Conservation (phyloP, 129 eudicot genomes). For the Centella asiatica region DNA sequence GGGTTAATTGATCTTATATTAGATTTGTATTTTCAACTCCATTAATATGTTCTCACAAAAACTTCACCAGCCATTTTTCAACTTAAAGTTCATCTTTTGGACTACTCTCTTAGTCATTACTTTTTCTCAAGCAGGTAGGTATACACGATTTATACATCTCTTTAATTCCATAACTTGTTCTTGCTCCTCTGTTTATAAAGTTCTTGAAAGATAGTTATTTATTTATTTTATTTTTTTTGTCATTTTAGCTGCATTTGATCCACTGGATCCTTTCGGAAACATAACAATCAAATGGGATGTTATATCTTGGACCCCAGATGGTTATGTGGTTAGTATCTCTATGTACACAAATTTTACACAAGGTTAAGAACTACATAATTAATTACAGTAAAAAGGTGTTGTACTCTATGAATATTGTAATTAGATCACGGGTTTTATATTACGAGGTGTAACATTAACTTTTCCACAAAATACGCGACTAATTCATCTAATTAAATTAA, state of each 20-base stretch:
- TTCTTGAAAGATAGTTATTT: neutral
- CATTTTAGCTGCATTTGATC: constrained; percentile 61
- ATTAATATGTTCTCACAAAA: constrained; percentile 10
- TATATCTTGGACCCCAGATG: constrained; percentile 73
- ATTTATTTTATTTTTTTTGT: neutral
- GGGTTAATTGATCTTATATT: neutral
- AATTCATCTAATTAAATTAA: too few species aligned
- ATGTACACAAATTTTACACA: too few species aligned
- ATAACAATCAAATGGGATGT: constrained; percentile 85
- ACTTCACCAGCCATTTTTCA: neutral
- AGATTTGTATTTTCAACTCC: neutral
- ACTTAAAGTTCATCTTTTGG: constrained; percentile 24
- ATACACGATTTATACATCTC: neutral
- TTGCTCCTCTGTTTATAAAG: neutral
- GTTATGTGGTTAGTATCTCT: constrained; percentile 62
- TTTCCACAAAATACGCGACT: too few species aligned
- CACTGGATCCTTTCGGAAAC: constrained; percentile 79
- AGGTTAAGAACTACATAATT: neutral
- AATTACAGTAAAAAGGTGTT: too few species aligned
- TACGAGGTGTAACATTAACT: too few species aligned
- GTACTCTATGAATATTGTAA: too few species aligned
- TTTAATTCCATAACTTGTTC: neutral
- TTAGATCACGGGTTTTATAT: too few species aligned
- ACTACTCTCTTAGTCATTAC: constrained; percentile 25
- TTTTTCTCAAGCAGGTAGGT: constrained; percentile 39